Evolutionary conservation across 306 rosid genomes (phyloP), one percentile per base, ranked within the genome.

Genomic region (Sechiopsis laciniata): DNA sequence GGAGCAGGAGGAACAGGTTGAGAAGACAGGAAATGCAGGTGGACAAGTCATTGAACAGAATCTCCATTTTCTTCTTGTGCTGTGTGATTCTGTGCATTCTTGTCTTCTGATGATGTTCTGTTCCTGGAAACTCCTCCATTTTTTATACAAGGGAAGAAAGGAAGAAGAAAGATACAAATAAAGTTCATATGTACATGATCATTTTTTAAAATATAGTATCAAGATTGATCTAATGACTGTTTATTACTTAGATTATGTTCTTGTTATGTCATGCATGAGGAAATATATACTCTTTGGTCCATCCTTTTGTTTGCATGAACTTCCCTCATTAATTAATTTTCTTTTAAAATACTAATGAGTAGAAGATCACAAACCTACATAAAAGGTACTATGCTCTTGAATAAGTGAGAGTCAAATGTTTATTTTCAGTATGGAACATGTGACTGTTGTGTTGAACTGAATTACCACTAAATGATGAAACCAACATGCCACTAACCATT

Each of bases 1-100:
- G 88, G 42, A 78, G 76, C 73, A 77, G 80, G 40, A 83, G 80
- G 62, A 77, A 90, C 2, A 85, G 99, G 75, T 35, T 88, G 84
- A 89, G 97, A 80, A 91, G 96, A 82, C 96, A 79, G 29, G 95
- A 91, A 82, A 83, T 91, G 84, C 90, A 89, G 86, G 89, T 87
- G 59, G 86, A 88, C 37, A 95, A 89, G 75, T 95, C 87, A 7
- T 79, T 95, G 62, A 89, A 85, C 75, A 91, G 99, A 82, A 79
- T 95, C 76, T 89, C 96, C 10, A 61, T 89, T 56, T 95, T 95
- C 82, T 87, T 95, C 14, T 81, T 95, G 52, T 95, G 96, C 74
- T 95, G 96, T 78, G 76, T 88, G 56, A 81, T 95, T 75, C 75
- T 95, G 22, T 95, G 97, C 79, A 95, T 95, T 64, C 9, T 91